These are phyloP conservation scores for Aegilops sharonensis DNA, from an alignment of 176 grass and related monocot species.

Conservation along the genomic window DNA sequence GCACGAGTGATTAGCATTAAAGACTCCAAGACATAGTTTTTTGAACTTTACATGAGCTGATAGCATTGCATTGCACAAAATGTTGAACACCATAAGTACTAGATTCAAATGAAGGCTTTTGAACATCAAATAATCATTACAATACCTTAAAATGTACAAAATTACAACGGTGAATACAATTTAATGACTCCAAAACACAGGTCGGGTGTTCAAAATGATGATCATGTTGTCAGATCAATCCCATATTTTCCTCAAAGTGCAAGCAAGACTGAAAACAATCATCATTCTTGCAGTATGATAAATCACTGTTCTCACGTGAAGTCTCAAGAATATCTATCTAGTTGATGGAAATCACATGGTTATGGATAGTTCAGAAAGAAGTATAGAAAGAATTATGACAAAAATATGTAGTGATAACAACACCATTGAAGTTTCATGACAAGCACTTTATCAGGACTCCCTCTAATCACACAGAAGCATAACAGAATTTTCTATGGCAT, in stretches of 20 bases:
- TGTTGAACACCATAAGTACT: neutral
- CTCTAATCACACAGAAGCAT: neutral
- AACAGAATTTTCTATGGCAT: neutral
- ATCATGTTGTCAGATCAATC: neutral
- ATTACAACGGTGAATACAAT: neutral
- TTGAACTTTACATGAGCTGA: conserved; percentile 1
- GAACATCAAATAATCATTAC: neutral
- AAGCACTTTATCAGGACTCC: neutral
- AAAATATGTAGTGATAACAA: neutral
- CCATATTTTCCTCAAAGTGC: neutral
- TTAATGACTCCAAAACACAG: neutral
- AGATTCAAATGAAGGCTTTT: neutral
- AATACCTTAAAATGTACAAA: neutral
- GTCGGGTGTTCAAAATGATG: neutral
- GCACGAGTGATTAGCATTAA: conserved; percentile 8
- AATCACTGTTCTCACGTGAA: neutral
- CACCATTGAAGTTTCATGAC: neutral
- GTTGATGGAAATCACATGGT: conserved; percentile 10
- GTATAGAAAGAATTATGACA: neutral
- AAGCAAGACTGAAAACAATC: conserved; percentile 15
- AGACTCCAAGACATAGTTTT: neutral
- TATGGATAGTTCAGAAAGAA: neutral
- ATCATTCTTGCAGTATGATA: neutral
- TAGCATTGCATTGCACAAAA: conserved; percentile 5
- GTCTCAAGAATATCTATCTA: neutral